Conservation (phyloP, 2,329 filamentous ascomycete species). For the Talaromyces funiculosus region DNA sequence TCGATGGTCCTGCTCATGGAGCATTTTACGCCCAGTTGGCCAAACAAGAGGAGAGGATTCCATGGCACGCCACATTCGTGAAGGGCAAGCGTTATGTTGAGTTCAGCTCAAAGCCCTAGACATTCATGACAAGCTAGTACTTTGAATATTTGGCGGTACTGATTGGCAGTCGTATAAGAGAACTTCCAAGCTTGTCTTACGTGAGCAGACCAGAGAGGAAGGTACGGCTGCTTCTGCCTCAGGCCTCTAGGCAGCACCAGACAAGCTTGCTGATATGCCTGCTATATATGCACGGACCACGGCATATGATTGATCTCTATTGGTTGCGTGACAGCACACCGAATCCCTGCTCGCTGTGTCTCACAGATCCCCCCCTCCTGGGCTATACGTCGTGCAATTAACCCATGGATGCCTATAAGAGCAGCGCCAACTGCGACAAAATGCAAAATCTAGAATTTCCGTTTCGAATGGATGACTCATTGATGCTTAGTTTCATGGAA, state of each 20-base stretch:
- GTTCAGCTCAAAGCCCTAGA: background rate
- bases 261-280: background rate
- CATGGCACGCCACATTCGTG: slow-evolving; percentile 7
- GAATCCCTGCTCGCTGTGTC: background rate
- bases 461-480: background rate
- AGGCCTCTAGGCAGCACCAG: background rate
- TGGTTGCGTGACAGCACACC: background rate
- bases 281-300: background rate
- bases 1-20: slow-evolving; percentile 9
- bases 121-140: background rate
- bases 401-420: background rate
- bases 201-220: background rate
- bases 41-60: background rate
- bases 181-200: background rate
- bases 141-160: background rate
- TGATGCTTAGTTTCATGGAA: background rate
- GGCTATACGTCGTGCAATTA: background rate
- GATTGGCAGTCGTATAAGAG: background rate
- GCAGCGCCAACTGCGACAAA: slow-evolving; percentile 2
- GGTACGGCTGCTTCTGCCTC: background rate
- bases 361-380: background rate
- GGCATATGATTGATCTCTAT: background rate
- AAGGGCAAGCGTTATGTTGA: slow-evolving; percentile 6
- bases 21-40: slow-evolving; percentile 6
- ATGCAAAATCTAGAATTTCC: background rate